A percentile compares a stretch with the other conserved stretches of the same genome.
Conservation (phyloP, 1,284 basidiomycete genomes). For the Rhodotorula sp. region DNA sequence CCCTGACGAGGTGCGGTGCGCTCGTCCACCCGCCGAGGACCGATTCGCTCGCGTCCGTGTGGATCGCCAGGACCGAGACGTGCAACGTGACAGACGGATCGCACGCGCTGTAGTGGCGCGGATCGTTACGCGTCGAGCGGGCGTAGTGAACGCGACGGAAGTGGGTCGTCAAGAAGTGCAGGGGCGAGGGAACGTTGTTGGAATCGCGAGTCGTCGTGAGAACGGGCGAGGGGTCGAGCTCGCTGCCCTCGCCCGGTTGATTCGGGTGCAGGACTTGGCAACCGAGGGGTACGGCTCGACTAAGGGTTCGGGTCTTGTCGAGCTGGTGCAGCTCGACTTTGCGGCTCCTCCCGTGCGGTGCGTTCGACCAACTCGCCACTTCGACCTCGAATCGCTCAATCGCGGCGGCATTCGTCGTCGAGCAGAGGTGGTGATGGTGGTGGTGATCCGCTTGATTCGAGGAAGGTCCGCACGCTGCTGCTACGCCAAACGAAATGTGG, state of each 20-base stretch:
- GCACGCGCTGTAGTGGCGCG: neutral
- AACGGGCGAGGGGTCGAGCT: neutral
- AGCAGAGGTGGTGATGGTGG: too few species aligned
- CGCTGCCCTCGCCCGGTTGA: neutral
- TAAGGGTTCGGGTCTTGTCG: neutral
- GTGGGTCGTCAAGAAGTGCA: neutral
- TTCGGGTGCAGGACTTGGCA: neutral
- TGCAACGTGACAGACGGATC: neutral
- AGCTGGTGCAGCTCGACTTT: constrained; percentile 21
- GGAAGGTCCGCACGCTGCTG: too few species aligned
- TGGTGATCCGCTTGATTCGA: too few species aligned
- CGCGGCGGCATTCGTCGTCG: neutral
- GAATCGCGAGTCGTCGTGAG: neutral
- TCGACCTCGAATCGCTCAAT: constrained; percentile 6
- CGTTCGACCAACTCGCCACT: neutral
- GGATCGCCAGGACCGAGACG: constrained; percentile 7
- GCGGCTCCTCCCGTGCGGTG: neutral
- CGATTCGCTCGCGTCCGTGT: neutral
- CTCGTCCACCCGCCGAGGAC: constrained; percentile 10
- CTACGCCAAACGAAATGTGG: neutral
- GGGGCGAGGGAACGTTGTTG: too few species aligned
- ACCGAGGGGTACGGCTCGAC: neutral
- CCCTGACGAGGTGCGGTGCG: constrained; percentile 7
- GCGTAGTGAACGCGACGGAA: constrained; percentile 18
- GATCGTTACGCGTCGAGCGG: constrained; percentile 14